These are phyloP conservation scores for Entomophthora muscae DNA, from an alignment of 371 early-diverging fungal genomes.

Conservation along the genomic window DNA sequence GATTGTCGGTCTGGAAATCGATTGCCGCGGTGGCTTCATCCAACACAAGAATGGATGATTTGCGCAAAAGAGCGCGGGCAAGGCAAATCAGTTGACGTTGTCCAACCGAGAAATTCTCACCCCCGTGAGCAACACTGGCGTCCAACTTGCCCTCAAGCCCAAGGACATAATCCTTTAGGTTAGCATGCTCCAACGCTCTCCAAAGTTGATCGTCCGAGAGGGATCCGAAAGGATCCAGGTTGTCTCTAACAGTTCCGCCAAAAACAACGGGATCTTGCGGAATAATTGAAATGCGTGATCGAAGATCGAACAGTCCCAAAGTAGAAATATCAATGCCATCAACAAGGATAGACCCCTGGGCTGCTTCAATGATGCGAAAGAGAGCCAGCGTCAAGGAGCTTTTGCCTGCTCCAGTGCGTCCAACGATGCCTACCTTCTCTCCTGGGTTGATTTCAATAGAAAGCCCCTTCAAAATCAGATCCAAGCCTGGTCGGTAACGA, in stretches of 20 bases:
- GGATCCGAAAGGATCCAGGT: constrained; percentile 62
- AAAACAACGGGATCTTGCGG: constrained; percentile 94
- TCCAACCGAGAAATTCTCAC: too few species aligned
- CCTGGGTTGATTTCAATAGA: constrained; percentile 38
- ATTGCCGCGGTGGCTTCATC: constrained; percentile 91
- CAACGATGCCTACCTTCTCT: constrained; percentile 80
- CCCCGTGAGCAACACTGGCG: constrained; percentile 41
- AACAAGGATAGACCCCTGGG: constrained; percentile 34
- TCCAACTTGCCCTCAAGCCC: constrained; percentile 49
- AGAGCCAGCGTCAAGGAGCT: constrained; percentile 65
- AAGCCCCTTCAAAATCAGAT: constrained; percentile 38
- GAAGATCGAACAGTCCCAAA: constrained; percentile 57
- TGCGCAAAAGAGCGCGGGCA: constrained; percentile 62
- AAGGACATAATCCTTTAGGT: constrained; percentile 40
- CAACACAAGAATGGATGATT: constrained; percentile 50
- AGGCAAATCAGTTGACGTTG: constrained; percentile 75
- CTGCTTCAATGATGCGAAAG: constrained; percentile 83
- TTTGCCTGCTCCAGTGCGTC: constrained; percentile 90
- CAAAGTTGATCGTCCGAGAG: constrained; percentile 62
- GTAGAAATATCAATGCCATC: constrained; percentile 69
- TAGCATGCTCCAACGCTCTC: constrained; percentile 55
- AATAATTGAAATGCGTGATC: constrained; percentile 69
- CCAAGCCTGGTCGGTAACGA: constrained; percentile 42
- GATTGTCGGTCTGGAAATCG: constrained; percentile 58
- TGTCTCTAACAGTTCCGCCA: constrained; percentile 42